Base-by-base conservation (phyloP, 2,329 filamentous ascomycete genomes). In the Paraphaeosphaeria sporulosa region DNA sequence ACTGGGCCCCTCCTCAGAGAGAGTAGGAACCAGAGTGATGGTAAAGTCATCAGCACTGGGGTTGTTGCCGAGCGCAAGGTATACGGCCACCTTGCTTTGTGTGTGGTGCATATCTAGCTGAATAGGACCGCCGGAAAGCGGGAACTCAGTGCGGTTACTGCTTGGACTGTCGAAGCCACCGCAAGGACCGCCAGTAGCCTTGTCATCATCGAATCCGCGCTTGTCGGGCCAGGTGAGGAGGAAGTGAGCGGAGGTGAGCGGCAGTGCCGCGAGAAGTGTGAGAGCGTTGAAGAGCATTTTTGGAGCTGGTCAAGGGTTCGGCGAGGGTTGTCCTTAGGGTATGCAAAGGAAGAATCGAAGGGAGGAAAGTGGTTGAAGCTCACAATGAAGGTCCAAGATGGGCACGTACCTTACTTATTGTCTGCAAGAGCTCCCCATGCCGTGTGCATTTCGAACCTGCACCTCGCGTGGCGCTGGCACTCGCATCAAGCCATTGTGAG, bases 11-110 rank as follows among this genome's bases (percentile, higher is more conserved):
- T 87, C 71, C 76, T 86, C 80, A 82, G 88, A 77, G 81, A 86
- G 78, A 81, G 86, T 78, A 3, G 86, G 86, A 1, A 87, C 85
- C 30, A 93, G 82, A 36, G 88, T 86, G 76, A 89, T 83, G 82
- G 90, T 92, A 83, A 89, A 93, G 76, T 86, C 87, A 32, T 54
- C 51, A 17, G 51, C 51, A 69, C 82, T 83, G 48, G 83, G 82
- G 57, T 85, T 75, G 55, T 79, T 79, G 40, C 85, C 85, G 17
- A 87, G 71, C 30, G 81, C 82, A 52, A 88, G 71, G 38, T 86
- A 81, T 38, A 87, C 79, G 59, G 83, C 81, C n/a, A 86, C 67
- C 48, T 83, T 82, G 32, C 83, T 80, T 62, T 82, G 79, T 13
- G 81, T 77, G 69, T 87, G 85, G 59, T 83, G 82, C 72, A 86